Evolutionary conservation across 352 stramenopile genomes (phyloP).

Genomic region (Globisporangium irregulare): DNA sequence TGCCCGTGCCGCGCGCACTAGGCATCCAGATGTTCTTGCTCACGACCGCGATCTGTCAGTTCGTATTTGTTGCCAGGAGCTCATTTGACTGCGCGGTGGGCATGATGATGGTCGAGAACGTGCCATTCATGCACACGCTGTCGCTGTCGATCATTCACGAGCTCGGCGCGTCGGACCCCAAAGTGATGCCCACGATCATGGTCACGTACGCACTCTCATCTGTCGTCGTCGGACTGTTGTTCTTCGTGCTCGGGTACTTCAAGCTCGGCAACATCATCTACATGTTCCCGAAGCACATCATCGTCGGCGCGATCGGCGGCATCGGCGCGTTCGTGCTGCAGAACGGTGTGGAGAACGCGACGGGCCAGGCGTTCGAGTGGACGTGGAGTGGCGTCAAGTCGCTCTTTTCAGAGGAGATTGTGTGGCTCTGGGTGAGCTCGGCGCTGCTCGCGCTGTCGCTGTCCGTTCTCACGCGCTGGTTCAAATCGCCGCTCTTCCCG

Average conservation of each 20-base stretch:
- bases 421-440: conserved; percentile 72
- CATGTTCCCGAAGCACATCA: conserved; percentile 93
- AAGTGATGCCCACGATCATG: conserved; percentile 88
- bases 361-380: conserved; percentile 61
- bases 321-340: conserved; percentile 88
- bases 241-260: conserved; percentile 88
- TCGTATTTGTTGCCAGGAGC: conserved; percentile 73
- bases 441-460: conserved; percentile 50
- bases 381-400: conserved; percentile 42
- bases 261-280: conserved; percentile 91
- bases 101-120: conserved; percentile 96
- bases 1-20: conserved; percentile 69
- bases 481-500: conserved; percentile 64
- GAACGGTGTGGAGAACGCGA: conserved; percentile 86
- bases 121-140: conserved; percentile 94
- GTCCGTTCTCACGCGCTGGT: conserved; percentile 49
- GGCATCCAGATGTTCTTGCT: conserved; percentile 85
- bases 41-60: conserved; percentile 77
- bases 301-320: conserved; percentile 93
- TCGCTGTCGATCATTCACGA: conserved; percentile 83
- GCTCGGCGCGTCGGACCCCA: conserved; percentile 65
- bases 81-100: conserved; percentile 72
- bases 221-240: conserved; percentile 86
- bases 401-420: conserved; percentile 44
- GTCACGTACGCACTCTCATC: conserved; percentile 90